These are phyloP conservation scores for Candida maesae DNA, from an alignment of 805 yeast species.

Conservation along the genomic window DNA sequence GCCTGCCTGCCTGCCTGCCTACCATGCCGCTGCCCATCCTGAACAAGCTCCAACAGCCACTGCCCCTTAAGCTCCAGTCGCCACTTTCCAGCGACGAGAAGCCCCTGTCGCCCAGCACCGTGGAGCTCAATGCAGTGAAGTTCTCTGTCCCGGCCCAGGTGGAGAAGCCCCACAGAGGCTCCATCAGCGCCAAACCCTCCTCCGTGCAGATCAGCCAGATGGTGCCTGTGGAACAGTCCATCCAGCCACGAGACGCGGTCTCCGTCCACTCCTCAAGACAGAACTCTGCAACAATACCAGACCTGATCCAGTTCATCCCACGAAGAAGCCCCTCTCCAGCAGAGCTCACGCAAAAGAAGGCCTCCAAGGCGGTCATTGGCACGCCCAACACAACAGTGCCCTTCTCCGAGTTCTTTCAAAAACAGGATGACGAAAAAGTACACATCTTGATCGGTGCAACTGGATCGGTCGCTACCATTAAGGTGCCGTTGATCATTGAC, in stretches of 20 bases:
- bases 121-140: constrained; percentile 32
- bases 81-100: constrained; percentile 8
- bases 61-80: neutral
- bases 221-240: constrained; percentile 4
- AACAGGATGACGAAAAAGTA: constrained; percentile 76
- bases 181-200: constrained; percentile 52
- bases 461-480: constrained; percentile 95
- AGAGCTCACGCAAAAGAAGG: constrained; percentile 29
- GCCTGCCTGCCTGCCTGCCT: too few relatives aligned
- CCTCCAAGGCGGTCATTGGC: constrained; percentile 49
- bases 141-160: constrained; percentile 43
- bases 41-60: constrained; percentile 8
- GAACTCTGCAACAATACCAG: constrained; percentile 23
- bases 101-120: constrained; percentile 8
- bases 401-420: constrained; percentile 65
- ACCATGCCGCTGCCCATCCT: constrained; percentile 16
- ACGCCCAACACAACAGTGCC: constrained; percentile 67
- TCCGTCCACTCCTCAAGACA: constrained; percentile 27
- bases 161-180: constrained; percentile 50
- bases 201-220: constrained; percentile 30
- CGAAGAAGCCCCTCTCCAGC: constrained; percentile 21
- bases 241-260: constrained; percentile 8
- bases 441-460: constrained; percentile 91
- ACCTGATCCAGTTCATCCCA: constrained; percentile 24
- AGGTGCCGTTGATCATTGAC: constrained; percentile 84